Base-by-base conservation (phyloP, 2,329 filamentous ascomycete genomes). In the Colletotrichum graminicola region DNA sequence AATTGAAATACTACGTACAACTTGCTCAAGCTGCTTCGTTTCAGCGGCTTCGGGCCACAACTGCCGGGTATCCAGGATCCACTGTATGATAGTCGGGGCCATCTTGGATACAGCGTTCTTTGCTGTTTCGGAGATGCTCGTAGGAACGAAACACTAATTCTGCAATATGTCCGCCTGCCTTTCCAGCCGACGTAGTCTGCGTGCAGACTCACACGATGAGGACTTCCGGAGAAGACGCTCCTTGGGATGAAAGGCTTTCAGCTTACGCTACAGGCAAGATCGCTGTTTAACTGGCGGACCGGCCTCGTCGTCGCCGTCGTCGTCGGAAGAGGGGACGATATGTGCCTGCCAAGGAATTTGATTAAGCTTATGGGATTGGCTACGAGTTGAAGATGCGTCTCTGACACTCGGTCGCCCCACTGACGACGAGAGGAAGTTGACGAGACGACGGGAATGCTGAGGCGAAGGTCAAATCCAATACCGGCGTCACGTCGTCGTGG, bases 21-120 rank as follows among this genome's bases (percentile, higher is more conserved):
- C 80, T 41, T 78, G 79, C 73, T 82, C 79, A 43, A 88, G 83
- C 36, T 89, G 80, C 43, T 79, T 80, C 16, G 88, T 89, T 76
- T 84, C 80, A 57, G 76, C 78, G 29, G 84, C 87, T 66, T 80
- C 80, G n/a, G 87, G 85, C 87, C 88, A 92, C 62, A 91, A 81
- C 3, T 78, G 74, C 47, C 89, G 83, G 4, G 90, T 91, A 79
- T 92, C 89, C 47, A 92, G 80, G 66, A 90, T 81, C 87, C 89
- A 91, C 80, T 90, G 88, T 71, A 90, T 81, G 62, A 90, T 80
- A 57, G 80, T 77, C 2, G 82, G 80, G 36, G 73, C 57, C 52
- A 72, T 72, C 54, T 72, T 55, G 52, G 68, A 57, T 57, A 56
- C 52, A 47, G 57, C 59, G 57, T 39, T 36, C 10, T 67, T 29